Evolutionary conservation across 1,284 basidiomycete species (phyloP), one percentile per base, ranked within the genome.

Genomic region (Coniferiporia sulphurascens): DNA sequence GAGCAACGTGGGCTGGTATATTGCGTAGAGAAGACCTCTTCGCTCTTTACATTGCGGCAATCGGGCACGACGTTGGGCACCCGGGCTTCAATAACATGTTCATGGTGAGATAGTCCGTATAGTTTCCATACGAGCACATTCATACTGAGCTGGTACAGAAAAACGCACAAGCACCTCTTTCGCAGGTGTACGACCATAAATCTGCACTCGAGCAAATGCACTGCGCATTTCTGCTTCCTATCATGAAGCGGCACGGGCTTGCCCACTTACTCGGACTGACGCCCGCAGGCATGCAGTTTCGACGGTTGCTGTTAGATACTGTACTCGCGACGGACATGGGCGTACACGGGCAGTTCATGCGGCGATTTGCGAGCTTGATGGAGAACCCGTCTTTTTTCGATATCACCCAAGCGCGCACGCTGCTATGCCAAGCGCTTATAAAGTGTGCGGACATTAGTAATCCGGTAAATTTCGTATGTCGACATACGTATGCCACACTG

Each of bases 381-480:
- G 67, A 74, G 3, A 80, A 77, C 17, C 46, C 56, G 17, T 73
- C 74, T 21, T 69, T 73, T 10, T 71, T 70, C 10, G 70, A 78
- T 36, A 58, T 78, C 35, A 71, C 72, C 60, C 74, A 77, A 59
- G 79, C 85, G 61, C 82, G 89, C 62, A 76, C 91, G 22, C 73
- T 95, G 58, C 72, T 94, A n/a, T 94, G 91, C 69, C 92, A 97
- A 67, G 90, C 90, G 3, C 76, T 98, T 54, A 88, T 98, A 73
- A 98, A 98, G 73, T 96, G 94, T 68, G 93, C 93, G 10, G 95
- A 98, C 74, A 98, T 98, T 69, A 95, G 91, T 70, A 98, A 98
- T 72, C 94, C 95, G 10, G 93, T 96, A 71, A 64, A 89, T 81
- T 9, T 38, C 34, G 52, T 38, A 19, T 59, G 15, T 27, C 45